Conservation (phyloP, 2,329 filamentous ascomycete species). For the Pseudogymnoascus sp. region DNA sequence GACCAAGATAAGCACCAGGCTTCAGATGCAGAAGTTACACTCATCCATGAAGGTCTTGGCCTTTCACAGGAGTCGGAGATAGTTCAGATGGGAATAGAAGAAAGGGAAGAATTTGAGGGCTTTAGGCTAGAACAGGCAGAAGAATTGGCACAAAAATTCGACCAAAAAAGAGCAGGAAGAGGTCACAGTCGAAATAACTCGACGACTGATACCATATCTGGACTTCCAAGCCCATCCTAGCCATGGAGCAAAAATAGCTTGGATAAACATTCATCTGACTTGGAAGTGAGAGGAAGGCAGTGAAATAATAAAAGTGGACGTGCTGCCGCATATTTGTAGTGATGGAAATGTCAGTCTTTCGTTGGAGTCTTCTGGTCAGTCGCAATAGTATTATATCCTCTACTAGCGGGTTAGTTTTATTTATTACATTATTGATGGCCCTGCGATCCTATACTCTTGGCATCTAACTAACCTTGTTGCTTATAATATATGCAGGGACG, state of each 20-base stretch:
- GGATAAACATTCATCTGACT: neutral
- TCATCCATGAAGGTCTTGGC: neutral
- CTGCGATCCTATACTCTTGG: neutral
- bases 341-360: neutral
- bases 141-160: neutral
- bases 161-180: neutral
- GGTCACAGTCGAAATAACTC: neutral
- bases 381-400: neutral
- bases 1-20: neutral
- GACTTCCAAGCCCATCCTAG: neutral
- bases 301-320: no score
- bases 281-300: neutral
- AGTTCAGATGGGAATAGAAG: neutral
- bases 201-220: neutral
- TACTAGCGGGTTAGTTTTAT: neutral
- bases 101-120: neutral
- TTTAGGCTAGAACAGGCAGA: neutral
- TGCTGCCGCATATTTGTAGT: neutral
- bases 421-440: neutral
- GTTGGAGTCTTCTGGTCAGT: neutral
- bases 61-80: neutral
- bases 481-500: neutral
- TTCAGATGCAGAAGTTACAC: neutral
- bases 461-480: neutral
- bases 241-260: neutral